phyloP scores from a whole-genome alignment of 805 yeast species.

The Lipomyces mesembrius region DNA sequence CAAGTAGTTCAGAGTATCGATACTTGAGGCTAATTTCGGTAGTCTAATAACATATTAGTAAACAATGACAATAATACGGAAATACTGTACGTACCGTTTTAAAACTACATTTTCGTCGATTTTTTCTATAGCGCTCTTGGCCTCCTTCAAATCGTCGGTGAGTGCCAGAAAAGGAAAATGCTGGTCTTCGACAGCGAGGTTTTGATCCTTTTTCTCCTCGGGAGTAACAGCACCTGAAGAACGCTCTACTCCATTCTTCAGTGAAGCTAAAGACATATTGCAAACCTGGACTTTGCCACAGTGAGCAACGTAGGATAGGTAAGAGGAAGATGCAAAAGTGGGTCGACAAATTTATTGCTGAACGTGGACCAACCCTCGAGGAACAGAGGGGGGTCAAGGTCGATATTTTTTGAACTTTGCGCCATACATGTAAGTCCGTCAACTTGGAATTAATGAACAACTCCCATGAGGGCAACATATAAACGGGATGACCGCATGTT shows the following conservation, averaged over 20 bases:
- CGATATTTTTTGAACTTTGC: background rate
- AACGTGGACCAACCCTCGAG: too few species aligned
- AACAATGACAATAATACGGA: background rate
- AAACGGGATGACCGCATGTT: too few species aligned
- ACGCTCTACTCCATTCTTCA: background rate
- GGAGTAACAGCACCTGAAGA: too few species aligned
- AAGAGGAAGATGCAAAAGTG: too few species aligned
- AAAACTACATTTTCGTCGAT: slow-evolving; percentile 2
- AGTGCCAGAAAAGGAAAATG: slow-evolving; percentile 2
- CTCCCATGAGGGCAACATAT: background rate
- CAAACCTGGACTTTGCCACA: background rate
- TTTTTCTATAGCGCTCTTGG: background rate
- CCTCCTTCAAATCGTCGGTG: background rate
- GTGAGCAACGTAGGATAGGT: background rate
- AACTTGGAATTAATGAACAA: background rate
- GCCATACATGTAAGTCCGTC: background rate
- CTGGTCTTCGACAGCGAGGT: background rate
- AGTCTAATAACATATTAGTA: background rate
- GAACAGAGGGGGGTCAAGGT: background rate
- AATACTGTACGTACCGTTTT: background rate
- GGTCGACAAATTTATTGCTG: too few species aligned
- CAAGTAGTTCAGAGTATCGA: slow-evolving; percentile 8
- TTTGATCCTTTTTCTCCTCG: background rate
- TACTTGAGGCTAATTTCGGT: slow-evolving; percentile 14
- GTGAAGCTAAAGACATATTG: background rate